Percentiles rank a stretch among this genome's conserved stretches.
Conservation (phyloP, 2,329 filamentous ascomycete genomes). For the Incumbomyces delicatus region DNA sequence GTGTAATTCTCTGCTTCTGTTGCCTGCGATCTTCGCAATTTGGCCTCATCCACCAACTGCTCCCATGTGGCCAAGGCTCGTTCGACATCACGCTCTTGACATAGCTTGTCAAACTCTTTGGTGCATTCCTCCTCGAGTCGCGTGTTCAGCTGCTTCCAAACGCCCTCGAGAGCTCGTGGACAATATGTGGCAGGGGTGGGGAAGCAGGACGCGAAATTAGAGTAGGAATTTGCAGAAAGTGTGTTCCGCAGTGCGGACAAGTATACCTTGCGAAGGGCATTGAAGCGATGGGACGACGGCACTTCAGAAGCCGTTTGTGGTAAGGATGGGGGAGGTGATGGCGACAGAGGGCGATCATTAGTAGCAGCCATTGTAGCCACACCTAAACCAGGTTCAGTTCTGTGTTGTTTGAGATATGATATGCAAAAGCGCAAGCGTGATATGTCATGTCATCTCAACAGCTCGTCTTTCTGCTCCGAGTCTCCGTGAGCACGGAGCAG, state of each 20-base stretch:
- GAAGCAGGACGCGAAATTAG: conserved; percentile 55
- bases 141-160: conserved; percentile 50
- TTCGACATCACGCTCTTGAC: conserved; percentile 48
- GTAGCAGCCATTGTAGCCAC: too few species aligned
- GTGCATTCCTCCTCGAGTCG: conserved; percentile 49
- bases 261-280: conserved; percentile 51
- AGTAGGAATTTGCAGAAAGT: conserved; percentile 50
- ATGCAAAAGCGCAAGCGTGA: too few species aligned
- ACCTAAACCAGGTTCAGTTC: too few species aligned
- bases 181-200: conserved; percentile 51
- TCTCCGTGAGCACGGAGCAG: too few species aligned
- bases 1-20: conserved; percentile 9
- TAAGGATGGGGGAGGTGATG: conserved; percentile 41
- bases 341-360: conserved; percentile 5
- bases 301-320: conserved; percentile 46
- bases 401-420: too few species aligned
- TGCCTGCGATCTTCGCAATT: conserved; percentile 38
- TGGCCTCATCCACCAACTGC: conserved; percentile 49
- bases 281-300: conserved; percentile 44
- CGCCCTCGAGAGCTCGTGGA: conserved; percentile 44
- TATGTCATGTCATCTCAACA: too few species aligned
- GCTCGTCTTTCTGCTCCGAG: too few species aligned
- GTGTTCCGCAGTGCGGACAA: conserved; percentile 49
- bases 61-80: conserved; percentile 52
- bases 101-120: conserved; percentile 52